These are phyloP conservation scores for Pleurotus cornucopiae DNA, from an alignment of 768 basidiomycete species.

Conservation along the genomic window DNA sequence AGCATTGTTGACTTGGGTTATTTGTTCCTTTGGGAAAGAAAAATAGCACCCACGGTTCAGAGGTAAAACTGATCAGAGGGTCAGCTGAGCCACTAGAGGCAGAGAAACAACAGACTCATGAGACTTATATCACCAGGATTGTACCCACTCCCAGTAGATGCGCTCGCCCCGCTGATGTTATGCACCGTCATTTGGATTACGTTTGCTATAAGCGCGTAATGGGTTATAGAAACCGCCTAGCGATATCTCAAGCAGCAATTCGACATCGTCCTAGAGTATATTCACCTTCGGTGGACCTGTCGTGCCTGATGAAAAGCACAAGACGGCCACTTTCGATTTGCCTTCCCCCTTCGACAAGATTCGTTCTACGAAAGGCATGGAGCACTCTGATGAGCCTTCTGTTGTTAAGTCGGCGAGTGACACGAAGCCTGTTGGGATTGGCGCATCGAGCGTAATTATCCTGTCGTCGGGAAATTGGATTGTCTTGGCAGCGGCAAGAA, in stretches of 20 bases:
- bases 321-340: constrained; percentile 53
- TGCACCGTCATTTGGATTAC: constrained; percentile 46
- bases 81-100: constrained; percentile 11
- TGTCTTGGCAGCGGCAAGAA: constrained; percentile 29
- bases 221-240: constrained; percentile 50
- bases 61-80: constrained; percentile 22
- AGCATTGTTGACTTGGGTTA: constrained; percentile 2
- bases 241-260: not conserved
- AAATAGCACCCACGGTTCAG: constrained; percentile 39
- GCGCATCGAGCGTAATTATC: constrained; percentile 33
- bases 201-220: constrained; percentile 53
- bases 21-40: constrained; percentile 24
- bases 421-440: constrained; percentile 9
- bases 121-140: constrained; percentile 47
- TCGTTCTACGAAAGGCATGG: constrained; percentile 34
- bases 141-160: constrained; percentile 30
- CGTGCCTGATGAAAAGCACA: constrained; percentile 67
- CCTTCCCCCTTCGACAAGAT: constrained; percentile 47
- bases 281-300: constrained; percentile 62
- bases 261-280: not conserved
- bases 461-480: constrained; percentile 32
- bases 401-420: constrained; percentile 23
- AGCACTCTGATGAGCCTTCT: constrained; percentile 17
- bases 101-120: constrained; percentile 22
- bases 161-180: constrained; percentile 22